Base-by-base conservation (phyloP, 805 yeast genomes). In the Limtongia smithiae region DNA sequence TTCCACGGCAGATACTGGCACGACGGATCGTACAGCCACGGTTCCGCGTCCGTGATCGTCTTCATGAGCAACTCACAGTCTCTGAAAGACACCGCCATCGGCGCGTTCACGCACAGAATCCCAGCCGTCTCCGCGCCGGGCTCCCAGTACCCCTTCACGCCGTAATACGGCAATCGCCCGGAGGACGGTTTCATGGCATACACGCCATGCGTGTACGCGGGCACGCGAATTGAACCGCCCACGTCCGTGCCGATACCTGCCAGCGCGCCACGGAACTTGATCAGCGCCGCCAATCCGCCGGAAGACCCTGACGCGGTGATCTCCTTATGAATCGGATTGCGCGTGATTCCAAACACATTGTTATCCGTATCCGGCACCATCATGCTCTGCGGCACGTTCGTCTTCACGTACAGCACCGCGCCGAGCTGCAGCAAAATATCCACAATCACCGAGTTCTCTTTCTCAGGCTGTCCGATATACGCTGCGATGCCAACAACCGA, bases 51-150 rank as follows among this genome's bases (percentile, higher is more conserved):
- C 8, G 58, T 36, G 18, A 61, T 44, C 12, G 53, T 39, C 49
- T 78, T 73, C 89, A 83, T 83, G 70, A 81, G 80, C 49, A 79
- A 66, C 18, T 83, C 88, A 55, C 83, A 67, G 66, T 84, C 91
- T 3, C 81, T 84, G 40, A 81, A 69, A 3, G 79, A 68, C 59
- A 82, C 74, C 2, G 85, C 73, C 68, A 84, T 64, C 36, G 91
- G 91, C 21, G 90, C 91, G 40, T 74, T 74, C 22, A 81, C 84
- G 14, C 83, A 79, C 31, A 74, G 75, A 47, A 83, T 79, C 25
- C 83, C 57, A 32, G 45, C 55, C 25, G 59, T 51, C 38, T 55
- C 60, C 11, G 51, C 57, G 14, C 60, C 60, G 3, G 58, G 64
- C n/a, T 72, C 72, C 11, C 68, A 50, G 18, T 70, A 71, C 6